These are phyloP conservation scores for Escallonia rubra DNA, from an alignment of 129 eudicot genomes.

Conservation along the genomic window DNA sequence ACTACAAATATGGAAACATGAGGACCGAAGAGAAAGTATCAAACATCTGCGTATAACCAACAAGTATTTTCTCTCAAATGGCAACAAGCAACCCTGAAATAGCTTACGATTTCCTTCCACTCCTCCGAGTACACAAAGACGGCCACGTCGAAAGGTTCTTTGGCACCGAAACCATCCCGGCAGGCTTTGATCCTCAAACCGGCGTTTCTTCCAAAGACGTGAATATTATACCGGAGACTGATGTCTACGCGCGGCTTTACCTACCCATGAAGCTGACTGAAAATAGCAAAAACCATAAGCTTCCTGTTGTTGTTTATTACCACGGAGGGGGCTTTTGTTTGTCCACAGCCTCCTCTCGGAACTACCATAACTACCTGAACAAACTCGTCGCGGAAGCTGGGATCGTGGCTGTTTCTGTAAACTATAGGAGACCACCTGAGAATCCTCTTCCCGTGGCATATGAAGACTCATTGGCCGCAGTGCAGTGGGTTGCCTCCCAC, in stretches of 20 bases:
- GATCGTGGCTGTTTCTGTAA: slow-evolving; percentile 11
- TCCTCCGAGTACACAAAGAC: slow-evolving; percentile 9
- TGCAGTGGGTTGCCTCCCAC: slow-evolving; percentile 27
- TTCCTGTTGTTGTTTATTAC: no score
- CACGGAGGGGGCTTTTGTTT: slow-evolving; percentile 31
- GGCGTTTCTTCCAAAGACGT: slow-evolving; percentile 30
- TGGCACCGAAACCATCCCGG: neutral
- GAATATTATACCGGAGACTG: slow-evolving; percentile 1
- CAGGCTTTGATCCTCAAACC: slow-evolving; percentile 16
- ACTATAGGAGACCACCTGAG: slow-evolving; percentile 32
- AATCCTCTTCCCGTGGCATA: slow-evolving; percentile 18
- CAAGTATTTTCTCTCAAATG: no score
- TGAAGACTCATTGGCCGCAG: slow-evolving; percentile 25
- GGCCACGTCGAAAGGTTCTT: slow-evolving; percentile 18
- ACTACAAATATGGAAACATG: no score
- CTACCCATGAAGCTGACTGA: no score
- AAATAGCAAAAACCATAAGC: no score
- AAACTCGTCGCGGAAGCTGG: slow-evolving; percentile 11
- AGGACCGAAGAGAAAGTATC: no score
- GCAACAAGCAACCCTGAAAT: no score
- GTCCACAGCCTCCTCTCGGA: slow-evolving; percentile 11
- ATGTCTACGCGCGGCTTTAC: slow-evolving; percentile 26
- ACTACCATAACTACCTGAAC: slow-evolving; percentile 17
- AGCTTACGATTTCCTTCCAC: slow-evolving; percentile 9
- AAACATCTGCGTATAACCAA: no score